Conservation (phyloP, 2,329 filamentous ascomycete species). For the Fusarium sp. region DNA sequence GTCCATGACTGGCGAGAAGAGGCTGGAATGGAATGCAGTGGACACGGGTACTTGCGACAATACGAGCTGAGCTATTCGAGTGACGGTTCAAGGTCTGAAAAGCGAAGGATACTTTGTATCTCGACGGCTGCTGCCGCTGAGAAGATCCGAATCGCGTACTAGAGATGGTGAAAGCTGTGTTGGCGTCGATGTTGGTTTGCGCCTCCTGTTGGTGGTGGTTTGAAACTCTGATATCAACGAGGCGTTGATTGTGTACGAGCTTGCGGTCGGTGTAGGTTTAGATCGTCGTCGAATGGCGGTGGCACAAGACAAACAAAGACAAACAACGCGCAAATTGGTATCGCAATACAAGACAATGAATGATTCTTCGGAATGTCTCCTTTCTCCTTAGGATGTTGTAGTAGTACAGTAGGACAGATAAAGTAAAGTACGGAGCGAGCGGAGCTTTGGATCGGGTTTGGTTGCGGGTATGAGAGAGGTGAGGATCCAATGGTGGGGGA, state of each 20-base stretch:
- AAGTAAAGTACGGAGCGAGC: constrained; percentile 29
- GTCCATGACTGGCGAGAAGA: constrained; percentile 53
- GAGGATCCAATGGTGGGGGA: constrained; percentile 23
- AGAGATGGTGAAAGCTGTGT: neutral
- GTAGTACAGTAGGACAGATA: constrained; percentile 8
- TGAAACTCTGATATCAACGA: constrained; percentile 27
- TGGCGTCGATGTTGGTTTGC: constrained; percentile 3
- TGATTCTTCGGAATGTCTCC: constrained; percentile 9
- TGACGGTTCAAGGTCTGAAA: constrained; percentile 8
- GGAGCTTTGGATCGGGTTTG: constrained; percentile 30
- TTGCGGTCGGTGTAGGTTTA: constrained; percentile 22
- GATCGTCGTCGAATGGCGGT: constrained; percentile 1
- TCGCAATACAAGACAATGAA: constrained; percentile 13
- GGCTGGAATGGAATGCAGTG: constrained; percentile 48
- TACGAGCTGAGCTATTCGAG: constrained; percentile 7
- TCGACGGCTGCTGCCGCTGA: constrained; percentile 36
- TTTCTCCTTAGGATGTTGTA: constrained; percentile 15
- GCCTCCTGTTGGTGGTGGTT: constrained; percentile 1
- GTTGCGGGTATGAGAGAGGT: constrained; percentile 17
- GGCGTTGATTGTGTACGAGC: constrained; percentile 2
- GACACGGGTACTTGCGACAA: constrained; percentile 31
- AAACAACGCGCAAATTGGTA: neutral
- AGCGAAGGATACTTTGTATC: constrained; percentile 12
- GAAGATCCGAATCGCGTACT: neutral
- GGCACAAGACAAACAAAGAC: neutral